Evolutionary conservation across 805 yeast species (phyloP), one percentile per base, ranked within the genome.

Genomic region (Saturnispora gosingensis): DNA sequence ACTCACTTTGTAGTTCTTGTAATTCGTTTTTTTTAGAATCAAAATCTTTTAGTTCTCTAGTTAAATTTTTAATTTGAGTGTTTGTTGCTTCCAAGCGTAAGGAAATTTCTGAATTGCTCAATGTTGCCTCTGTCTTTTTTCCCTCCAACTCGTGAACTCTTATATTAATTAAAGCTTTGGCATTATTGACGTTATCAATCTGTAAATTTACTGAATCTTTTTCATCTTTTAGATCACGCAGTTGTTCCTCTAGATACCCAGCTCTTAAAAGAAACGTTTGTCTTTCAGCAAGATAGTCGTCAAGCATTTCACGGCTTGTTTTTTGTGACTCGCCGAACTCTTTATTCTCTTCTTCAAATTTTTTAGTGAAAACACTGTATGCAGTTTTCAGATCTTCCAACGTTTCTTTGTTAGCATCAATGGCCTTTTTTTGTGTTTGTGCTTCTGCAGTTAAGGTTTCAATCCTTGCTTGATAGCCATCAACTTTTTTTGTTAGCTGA

Each of bases 261-360:
- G 74, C 77, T 35, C 68, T 67, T 32, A 78, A 69, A 49, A 85
- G 66, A 58, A 77, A 87, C 48, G 70, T 56, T 36, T 77, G 79
- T 61, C 86, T 76, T 52, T 88, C 67, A 1, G 52, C 24, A 42
- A 81, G 80, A 63, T 88, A 88, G 44, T 80, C 82, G 28, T 68
- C 64, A 42, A 78, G 69, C 46, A 79, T 83, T 10, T 73, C 80
- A 0, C 72, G 70, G 15, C 79, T 70, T 28, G 85, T 59, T 4
- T 25, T 9, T 28, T 30, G 48, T 13, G 54, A 54, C 35, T 53
- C 27, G n/a, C 43, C 46, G 5, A 4, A 13, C 7, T 40, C 27
- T 3, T 56, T 53, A 38, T 46, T 50, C 43, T 58, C 61, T 1
- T 34, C 42, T n/a, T 45, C 46, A 11, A 36, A 32, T n/a, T 51